Evolutionary conservation across 1,284 basidiomycete species (phyloP), one percentile per base, ranked within the genome.

Genomic region (Flammula alnicola): DNA sequence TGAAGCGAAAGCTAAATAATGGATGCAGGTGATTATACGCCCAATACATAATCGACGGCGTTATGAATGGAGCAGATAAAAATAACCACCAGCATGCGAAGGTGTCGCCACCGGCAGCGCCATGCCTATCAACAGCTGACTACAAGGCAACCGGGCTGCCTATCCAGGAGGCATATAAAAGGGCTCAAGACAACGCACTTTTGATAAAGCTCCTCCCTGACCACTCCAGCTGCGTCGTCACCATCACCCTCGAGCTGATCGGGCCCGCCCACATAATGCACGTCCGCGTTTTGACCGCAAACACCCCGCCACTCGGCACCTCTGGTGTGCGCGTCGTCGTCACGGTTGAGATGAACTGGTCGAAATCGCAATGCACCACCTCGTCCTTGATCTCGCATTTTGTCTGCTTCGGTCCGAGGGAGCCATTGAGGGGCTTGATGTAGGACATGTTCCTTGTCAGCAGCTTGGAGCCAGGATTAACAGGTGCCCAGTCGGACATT

Each of bases 141-240:
- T 29, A 8, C 27, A 29, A 31, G 23, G n/a, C n/a, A n/a, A n/a
- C n/a, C n/a, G n/a, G n/a, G n/a, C n/a, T n/a, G n/a, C n/a, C n/a
- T n/a, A n/a, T n/a, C n/a, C n/a, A n/a, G n/a, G n/a, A n/a, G n/a
- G n/a, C n/a, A n/a, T n/a, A n/a, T n/a, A n/a, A n/a, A n/a, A n/a
- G n/a, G n/a, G n/a, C n/a, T n/a, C n/a, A n/a, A 39, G 7, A 40
- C 17, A 47, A 70, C 81, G 59, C 55, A 93, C 94, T 88, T 71
- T 93, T 96, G 69, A 99, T 92, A 74, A 98, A 98, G 69, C 93
- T 96, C 59, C 95, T 81, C 17, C 95, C 95, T 0, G 89, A 93
- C 95, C 96, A 99, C 55, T 98, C 95, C 2, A 98, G 93, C 58
- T 90, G 83, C 5, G 91, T 95, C 29, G 93, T 95, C 3, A 99